Conservation (phyloP, 768 basidiomycete species). For the Phanerodontia chrysosporium region DNA sequence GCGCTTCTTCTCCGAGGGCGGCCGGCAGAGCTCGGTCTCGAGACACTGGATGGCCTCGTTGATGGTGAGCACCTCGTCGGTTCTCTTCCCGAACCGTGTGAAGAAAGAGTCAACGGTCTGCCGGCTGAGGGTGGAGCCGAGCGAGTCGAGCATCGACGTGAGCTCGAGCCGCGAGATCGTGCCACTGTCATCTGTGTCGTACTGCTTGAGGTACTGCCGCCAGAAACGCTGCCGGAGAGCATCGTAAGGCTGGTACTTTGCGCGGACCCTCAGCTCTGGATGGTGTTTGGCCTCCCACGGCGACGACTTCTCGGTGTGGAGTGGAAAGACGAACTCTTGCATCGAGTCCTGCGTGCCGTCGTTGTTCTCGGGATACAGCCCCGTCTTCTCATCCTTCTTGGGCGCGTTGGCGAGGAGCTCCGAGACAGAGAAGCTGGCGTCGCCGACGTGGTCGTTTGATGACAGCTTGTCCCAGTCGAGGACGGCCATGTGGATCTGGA, state of each 20-base stretch:
- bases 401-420: slow-evolving; percentile 53
- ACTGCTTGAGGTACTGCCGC: slow-evolving; percentile 83
- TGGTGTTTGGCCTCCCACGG: slow-evolving; percentile 71
- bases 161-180: slow-evolving; percentile 80
- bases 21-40: slow-evolving; percentile 77
- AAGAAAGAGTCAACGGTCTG: slow-evolving; percentile 84
- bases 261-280: slow-evolving; percentile 68
- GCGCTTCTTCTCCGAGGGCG: slow-evolving; percentile 64
- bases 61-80: slow-evolving; percentile 69
- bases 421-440: slow-evolving; percentile 64
- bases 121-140: slow-evolving; percentile 85
- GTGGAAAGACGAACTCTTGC: slow-evolving; percentile 65
- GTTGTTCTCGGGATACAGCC: slow-evolving; percentile 49
- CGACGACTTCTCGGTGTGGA: slow-evolving; percentile 57
- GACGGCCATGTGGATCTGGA: slow-evolving; percentile 74
- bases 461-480: slow-evolving; percentile 97
- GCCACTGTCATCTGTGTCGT: slow-evolving; percentile 81
- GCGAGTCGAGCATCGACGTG: slow-evolving; percentile 93
- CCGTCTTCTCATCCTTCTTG: slow-evolving; percentile 44
- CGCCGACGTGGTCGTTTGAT: slow-evolving; percentile 86
- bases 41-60: slow-evolving; percentile 82
- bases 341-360: slow-evolving; percentile 54
- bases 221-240: slow-evolving; percentile 89
- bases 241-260: slow-evolving; percentile 94
- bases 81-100: slow-evolving; percentile 58